Conservation (phyloP, 2,329 filamentous ascomycete species). For the Chrysosporium queenslandicum region DNA sequence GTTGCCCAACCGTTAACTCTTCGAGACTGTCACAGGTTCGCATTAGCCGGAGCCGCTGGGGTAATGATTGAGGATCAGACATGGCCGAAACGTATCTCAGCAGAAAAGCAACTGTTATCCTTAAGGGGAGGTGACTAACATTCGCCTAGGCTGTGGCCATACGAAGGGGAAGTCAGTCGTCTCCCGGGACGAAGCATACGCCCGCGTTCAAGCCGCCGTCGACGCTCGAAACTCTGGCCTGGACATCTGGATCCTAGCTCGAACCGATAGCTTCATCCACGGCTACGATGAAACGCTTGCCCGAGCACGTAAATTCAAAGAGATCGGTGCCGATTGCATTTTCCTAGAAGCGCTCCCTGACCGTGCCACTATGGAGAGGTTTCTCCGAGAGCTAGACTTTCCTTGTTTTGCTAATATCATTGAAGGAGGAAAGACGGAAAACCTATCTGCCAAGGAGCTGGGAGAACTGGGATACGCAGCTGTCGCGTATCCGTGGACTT, state of each 20-base stretch:
- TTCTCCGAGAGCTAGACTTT: conserved; percentile 31
- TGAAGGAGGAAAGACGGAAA: conserved; percentile 36
- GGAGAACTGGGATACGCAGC: conserved; percentile 34
- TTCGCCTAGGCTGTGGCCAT: conserved; percentile 34
- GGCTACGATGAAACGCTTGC: conserved; percentile 40
- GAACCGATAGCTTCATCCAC: conserved; percentile 37
- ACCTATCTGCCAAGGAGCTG: conserved; percentile 33
- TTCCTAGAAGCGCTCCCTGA: conserved; percentile 41
- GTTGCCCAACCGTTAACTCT: neutral
- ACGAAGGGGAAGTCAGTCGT: conserved; percentile 42
- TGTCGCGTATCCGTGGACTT: conserved; percentile 39
- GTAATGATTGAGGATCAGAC: conserved; percentile 42
- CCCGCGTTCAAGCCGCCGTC: conserved; percentile 38
- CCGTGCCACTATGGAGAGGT: conserved; percentile 34
- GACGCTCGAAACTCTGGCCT: conserved; percentile 39
- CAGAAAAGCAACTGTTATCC: conserved; percentile 15
- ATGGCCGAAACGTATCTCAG: conserved; percentile 44
- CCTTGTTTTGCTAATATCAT: conserved; percentile 39
- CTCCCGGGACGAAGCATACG: conserved; percentile 38
- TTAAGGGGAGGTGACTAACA: neutral
- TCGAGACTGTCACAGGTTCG: conserved; percentile 16
- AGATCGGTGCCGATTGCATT: conserved; percentile 39
- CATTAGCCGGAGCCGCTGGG: conserved; percentile 32
- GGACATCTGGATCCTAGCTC: conserved; percentile 40
- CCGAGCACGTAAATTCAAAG: conserved; percentile 35